Base-by-base conservation (phyloP, 441 rosid species). In the Viola pubescens region DNA sequence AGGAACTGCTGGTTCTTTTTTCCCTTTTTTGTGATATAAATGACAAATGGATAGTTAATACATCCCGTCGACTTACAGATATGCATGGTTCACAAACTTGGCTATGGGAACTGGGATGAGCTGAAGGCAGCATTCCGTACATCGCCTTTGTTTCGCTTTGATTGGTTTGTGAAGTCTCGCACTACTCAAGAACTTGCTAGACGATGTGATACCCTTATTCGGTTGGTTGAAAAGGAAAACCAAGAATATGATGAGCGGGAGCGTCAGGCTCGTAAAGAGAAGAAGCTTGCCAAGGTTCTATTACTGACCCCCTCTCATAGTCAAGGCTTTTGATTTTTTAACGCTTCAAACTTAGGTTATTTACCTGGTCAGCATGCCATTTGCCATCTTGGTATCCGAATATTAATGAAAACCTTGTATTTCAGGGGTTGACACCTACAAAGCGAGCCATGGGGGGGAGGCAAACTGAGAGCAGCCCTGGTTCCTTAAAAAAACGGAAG, bases 101-200 rank as follows among this genome's bases (percentile, higher is more conserved):
- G 99, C 8, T 91, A 94, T 74, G 99, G 99, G 65, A 91, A 94
- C 62, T 94, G 99, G 97, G 99, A 94, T 62, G 99, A 94, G 73
- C 84, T 94, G 59, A 94, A 94, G 80, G 81, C 89, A 0, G 95
- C 85, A 49, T 91, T 94, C 69, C 87, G 90, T 39, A 87, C 91
- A 11, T 91, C 97, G 4, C 74, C 94, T 14, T 64, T 81, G 73
- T 94, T 94, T 69, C 88, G 88, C 34, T 91, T 94, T 79, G 99
- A 91, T 70, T 91, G 98, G 99, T 94, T 82, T 76, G 96, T 88
- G 60, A 94, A 94, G 78, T 91, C 98, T 13, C 94, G 98, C 49
- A 81, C 97, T 16, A 80, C 87, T 52, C 99, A 87, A 55, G 99
- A 94, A 80, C 87, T 94, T 19, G 97, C 97, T 0, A 79, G 97